Percentiles rank a stretch among this genome's conserved stretches.
These are phyloP conservation scores for Candida sojae DNA, from an alignment of 1,139 yeast genomes.

Conservation along the genomic window DNA sequence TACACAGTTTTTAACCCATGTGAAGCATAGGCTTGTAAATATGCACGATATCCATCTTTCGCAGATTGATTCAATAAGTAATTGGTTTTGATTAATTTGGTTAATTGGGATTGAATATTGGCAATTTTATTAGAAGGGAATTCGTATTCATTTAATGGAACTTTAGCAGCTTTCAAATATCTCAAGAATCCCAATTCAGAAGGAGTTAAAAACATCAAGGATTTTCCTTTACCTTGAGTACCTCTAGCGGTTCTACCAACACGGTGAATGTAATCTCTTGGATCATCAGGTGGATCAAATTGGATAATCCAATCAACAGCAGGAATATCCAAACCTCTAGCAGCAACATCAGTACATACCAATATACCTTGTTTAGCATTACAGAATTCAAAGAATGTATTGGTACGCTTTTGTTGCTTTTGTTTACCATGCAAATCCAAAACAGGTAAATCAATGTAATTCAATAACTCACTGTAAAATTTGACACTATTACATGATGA, in stretches of 20 bases:
- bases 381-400: conserved; percentile 96
- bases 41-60: conserved; percentile 95
- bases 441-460: conserved; percentile 95
- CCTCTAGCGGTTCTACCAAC: conserved; percentile 99
- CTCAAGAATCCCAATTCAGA: conserved; percentile 92
- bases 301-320: conserved; percentile 98
- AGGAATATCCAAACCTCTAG: conserved; percentile 96
- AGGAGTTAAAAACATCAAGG: conserved; percentile 92
- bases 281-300: conserved; percentile 98
- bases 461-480: conserved; percentile 90
- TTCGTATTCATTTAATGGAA: conserved; percentile 94
- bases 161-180: conserved; percentile 94
- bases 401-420: conserved; percentile 96
- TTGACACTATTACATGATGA: conserved; percentile 97
- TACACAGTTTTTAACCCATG: conserved; percentile 95
- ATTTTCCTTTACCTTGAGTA: conserved; percentile 85
- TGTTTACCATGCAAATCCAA: conserved; percentile 96
- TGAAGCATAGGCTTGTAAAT: conserved; percentile 94
- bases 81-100: conserved; percentile 86
- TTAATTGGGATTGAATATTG: conserved; percentile 90
- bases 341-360: conserved; percentile 97
- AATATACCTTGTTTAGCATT: conserved; percentile 93
- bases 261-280: conserved; percentile 95
- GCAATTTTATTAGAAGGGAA: conserved; percentile 93
- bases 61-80: conserved; percentile 95